Percentiles rank a stretch among this genome's conserved stretches.
Evolutionary conservation across 345 rosid genomes (phyloP).

Genomic region (Orychophragmus violaceus): DNA sequence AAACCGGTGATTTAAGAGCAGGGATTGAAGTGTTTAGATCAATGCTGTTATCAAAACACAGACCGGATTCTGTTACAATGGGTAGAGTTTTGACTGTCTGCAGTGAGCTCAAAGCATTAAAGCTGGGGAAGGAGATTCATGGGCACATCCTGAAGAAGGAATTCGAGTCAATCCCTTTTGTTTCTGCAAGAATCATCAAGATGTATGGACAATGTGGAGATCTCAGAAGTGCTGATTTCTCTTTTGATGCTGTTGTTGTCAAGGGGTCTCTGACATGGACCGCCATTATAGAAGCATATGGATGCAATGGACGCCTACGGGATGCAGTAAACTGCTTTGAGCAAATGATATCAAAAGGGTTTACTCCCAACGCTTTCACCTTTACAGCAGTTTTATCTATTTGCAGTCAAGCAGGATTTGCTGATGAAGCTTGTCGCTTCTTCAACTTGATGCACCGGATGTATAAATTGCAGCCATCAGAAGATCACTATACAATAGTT

Average conservation of each 20-base stretch:
- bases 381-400: constrained; percentile 52
- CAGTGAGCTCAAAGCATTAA: constrained; percentile 42
- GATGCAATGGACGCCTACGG: constrained; percentile 32
- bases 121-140: constrained; percentile 76
- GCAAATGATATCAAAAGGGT: constrained; percentile 54
- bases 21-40: constrained; percentile 49
- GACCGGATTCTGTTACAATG: constrained; percentile 69
- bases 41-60: constrained; percentile 60
- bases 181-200: constrained; percentile 58
- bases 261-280: constrained; percentile 85
- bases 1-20: constrained; percentile 32
- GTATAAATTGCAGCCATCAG: constrained; percentile 41
- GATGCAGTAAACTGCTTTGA: constrained; percentile 57
- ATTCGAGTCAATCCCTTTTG: constrained; percentile 51
- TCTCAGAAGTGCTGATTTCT: constrained; percentile 40
- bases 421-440: constrained; percentile 54
- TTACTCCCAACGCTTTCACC: constrained; percentile 59
- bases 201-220: constrained; percentile 65
- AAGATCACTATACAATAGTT: constrained; percentile 39
- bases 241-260: constrained; percentile 45
- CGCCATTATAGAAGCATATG: constrained; percentile 66
- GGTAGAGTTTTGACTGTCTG: constrained; percentile 59
- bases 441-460: constrained; percentile 43
- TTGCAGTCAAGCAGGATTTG: constrained; percentile 67
- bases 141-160: constrained; percentile 59